phyloP scores from a whole-genome alignment of 1,284 basidiomycete genomes.

The Cutaneotrichosporon sp. region DNA sequence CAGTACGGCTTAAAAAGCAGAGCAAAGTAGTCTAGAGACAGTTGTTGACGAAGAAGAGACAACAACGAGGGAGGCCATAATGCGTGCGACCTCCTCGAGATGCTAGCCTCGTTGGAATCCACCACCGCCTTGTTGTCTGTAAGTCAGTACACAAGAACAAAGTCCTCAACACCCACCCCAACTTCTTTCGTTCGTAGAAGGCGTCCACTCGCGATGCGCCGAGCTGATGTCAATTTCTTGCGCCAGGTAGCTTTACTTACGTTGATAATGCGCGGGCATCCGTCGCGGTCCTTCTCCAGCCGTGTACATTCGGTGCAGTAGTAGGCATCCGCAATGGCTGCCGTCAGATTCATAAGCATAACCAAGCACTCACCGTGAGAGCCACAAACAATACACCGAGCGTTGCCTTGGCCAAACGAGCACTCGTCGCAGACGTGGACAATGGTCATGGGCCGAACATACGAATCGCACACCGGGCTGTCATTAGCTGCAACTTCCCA shows the following conservation, averaged over 20 bases:
- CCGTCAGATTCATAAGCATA: not conserved
- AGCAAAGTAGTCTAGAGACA: not conserved
- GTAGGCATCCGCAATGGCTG: slow-evolving; percentile 94
- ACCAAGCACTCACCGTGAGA: slow-evolving; percentile 66
- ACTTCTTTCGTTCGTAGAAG: slow-evolving; percentile 45
- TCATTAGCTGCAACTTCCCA: slow-evolving; percentile 4
- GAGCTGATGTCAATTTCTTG: slow-evolving; percentile 24
- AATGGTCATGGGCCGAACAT: slow-evolving; percentile 94
- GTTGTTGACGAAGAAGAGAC: no score
- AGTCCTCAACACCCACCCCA: slow-evolving; percentile 26
- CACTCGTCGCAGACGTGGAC: slow-evolving; percentile 99
- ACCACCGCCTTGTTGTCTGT: slow-evolving; percentile 29
- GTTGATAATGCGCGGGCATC: slow-evolving; percentile 98
- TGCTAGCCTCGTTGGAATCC: slow-evolving; percentile 38
- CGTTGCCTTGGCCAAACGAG: slow-evolving; percentile 96
- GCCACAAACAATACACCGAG: slow-evolving; percentile 94
- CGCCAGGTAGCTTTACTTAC: slow-evolving; percentile 20
- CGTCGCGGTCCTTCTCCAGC: slow-evolving; percentile 94
- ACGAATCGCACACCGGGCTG: slow-evolving; percentile 98
- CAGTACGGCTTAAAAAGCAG: not conserved
- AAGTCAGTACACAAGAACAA: not conserved
- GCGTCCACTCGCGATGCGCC: slow-evolving; percentile 46
- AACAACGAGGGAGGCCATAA: no score
- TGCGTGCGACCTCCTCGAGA: no score
- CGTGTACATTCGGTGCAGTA: slow-evolving; percentile 95